A percentile compares a stretch with the other conserved stretches of the same genome.
Conservation (phyloP, 495 filamentous ascomycete species). For the Xylaria acuta region DNA sequence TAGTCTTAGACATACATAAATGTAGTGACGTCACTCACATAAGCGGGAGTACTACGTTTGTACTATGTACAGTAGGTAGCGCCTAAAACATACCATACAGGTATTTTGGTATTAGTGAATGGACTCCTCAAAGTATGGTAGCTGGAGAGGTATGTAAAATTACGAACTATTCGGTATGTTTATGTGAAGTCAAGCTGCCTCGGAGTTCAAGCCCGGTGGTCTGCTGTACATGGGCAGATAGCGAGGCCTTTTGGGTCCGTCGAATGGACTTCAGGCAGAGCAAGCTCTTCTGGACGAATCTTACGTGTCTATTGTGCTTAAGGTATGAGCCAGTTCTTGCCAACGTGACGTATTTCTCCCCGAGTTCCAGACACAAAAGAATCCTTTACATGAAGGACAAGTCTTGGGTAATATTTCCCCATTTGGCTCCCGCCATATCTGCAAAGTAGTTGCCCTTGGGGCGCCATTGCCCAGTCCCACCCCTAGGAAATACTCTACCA, state of each 20-base stretch:
- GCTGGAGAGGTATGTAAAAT: not conserved
- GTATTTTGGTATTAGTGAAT: not conserved
- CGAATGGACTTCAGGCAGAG: not conserved
- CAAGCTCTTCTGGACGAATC: too few relatives aligned
- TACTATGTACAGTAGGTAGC: too few relatives aligned
- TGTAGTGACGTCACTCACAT: conserved; percentile 3
- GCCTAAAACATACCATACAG: not conserved
- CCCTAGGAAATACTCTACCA: conserved; percentile 15
- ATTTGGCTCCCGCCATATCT: conserved; percentile 27
- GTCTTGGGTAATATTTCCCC: conserved; percentile 23
- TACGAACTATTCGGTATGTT: not conserved
- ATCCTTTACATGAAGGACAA: conserved; percentile 19
- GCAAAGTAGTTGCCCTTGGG: conserved; percentile 27
- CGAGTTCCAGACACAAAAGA: not conserved
- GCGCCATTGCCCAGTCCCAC: conserved; percentile 23
- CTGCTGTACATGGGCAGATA: not conserved
- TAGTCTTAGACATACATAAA: not conserved
- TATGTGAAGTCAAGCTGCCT: not conserved
- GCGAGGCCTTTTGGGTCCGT: not conserved
- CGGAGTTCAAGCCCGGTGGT: not conserved
- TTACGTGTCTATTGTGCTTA: too few relatives aligned
- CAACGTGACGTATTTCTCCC: not conserved
- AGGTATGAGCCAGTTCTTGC: not conserved
- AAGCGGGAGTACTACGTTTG: not conserved
- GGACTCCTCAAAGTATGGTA: not conserved